Evolutionary conservation across 192 early-diverging fungal genomes (phyloP), one percentile per base, ranked within the genome.

Genomic region (Backusella westeae): DNA sequence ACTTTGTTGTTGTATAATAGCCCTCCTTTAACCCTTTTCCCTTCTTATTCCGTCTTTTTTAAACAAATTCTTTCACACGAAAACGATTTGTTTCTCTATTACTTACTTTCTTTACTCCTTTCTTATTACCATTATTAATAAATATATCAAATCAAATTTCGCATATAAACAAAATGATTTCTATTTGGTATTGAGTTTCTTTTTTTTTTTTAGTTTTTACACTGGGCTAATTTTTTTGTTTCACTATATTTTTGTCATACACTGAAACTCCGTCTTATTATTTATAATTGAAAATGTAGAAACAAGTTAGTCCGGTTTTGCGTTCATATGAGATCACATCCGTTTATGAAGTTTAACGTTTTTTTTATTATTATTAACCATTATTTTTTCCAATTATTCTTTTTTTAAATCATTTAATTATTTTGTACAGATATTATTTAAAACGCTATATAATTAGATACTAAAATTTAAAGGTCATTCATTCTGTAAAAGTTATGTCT

Each of bases 401-500:
- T 49, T 44, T 49, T n/a, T 49, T 49, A 49, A 49, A 49, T 49
- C 46, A 49, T 49, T 49, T 49, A 49, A 49, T 49, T 49, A 63
- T 63, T 63, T 29, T 63, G 21, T 63, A 63, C 26, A 63, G n/a
- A 63, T 29, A 63, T 59, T 23, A 23, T 63, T 63, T 63, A 12
- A 29, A 29, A 9, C 8, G 21, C 8, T 23, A 56, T 56, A 52
- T 52, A 19, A 52, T 52, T 19, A 66, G 6, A 66, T 66, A 15
- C 2, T 19, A 68, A 68, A 68, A 35, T 34, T 36, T 68, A 68
- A 34, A 68, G 29, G 26, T 71, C 70, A 71, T 71, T 71, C 70
- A 71, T 71, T 71, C 70, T 44, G 29, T 71, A 71, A 49, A 71
- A 71, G 21, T 71, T 49, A 19, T 71, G 70, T 71, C 70, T 71